Base-by-base conservation (phyloP, 192 early-diverging fungal species). In the Coemansia erecta region DNA sequence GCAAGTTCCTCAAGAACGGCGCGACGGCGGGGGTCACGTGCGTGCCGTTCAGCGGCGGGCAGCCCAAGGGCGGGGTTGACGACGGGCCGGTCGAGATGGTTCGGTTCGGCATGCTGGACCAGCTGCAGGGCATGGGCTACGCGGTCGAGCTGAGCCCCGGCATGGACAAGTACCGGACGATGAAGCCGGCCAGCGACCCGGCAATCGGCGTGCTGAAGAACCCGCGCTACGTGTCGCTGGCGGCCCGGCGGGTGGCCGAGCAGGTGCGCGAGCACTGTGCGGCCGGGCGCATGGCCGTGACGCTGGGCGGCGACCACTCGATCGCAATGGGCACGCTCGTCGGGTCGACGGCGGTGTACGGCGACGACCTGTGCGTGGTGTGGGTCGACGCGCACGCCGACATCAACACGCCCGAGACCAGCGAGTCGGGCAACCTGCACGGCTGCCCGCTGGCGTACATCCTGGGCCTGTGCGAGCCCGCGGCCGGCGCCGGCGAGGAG, bases 361-460 rank as follows among this genome's bases (percentile, higher is more conserved):
- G 83, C 48, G 80, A 87, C 62, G 87, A 93, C 56, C 50, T 91
- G 47, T 90, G 92, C 57, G 84, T 98, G 62, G 85, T 98, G 55
- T 98, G 94, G 95, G 85, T 98, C 12, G 94, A 98, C 72, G 93
- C 92, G 19, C 94, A 98, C 60, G 91, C 92, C 23, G 92, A 94
- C 66, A 93, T 94, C 81, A 98, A 98, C 84, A 95, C 95, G 31
- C 90, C 92, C 15, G 85, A 84, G 45, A 85, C 88, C 11, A 96
- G 93, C 8, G 83, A 85, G 18, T 89, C 89, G 14, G 95, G 95
- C 22, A 96, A 98, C 77, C 83, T 98, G 49, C 95, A 98, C 59
- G 95, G 95, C 15, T 98, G 95, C 73, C 95, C 95, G 35, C 75
- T 96, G 33, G 87, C 92, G 8, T 98, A 94, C 72, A 72, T 98